Evolutionary conservation across 78 protist species (phyloP).

Genomic region (Dictyostelium discoideum): dicty_2.7 NC_007088.5:608501-609000

Average conservation of each 20-base stretch:
- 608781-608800: constrained; percentile 33
- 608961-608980: constrained; percentile 50
- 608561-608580: constrained; percentile 34
- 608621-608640: constrained; percentile 73
- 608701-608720: constrained; percentile 64
- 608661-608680: constrained; percentile 15
- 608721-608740: constrained; percentile 75
- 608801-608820: constrained; percentile 20
- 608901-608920: constrained; percentile 60
- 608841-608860: constrained; percentile 39
- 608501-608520: constrained; percentile 56
- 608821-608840: constrained; percentile 39
- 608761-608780: constrained; percentile 52
- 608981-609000: constrained; percentile 48
- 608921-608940: constrained; percentile 52
- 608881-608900: constrained; percentile 71
- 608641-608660: constrained; percentile 43
- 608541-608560: constrained; percentile 29
- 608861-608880: constrained; percentile 69
- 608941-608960: constrained; percentile 40
- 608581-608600: constrained; percentile 66
- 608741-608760: constrained; percentile 21
- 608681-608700: constrained; percentile 24
- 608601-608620: constrained; percentile 36
- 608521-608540: constrained; percentile 49